Conservation (phyloP, 371 early-diverging fungal genomes). For the Globomyces sp. region DNA sequence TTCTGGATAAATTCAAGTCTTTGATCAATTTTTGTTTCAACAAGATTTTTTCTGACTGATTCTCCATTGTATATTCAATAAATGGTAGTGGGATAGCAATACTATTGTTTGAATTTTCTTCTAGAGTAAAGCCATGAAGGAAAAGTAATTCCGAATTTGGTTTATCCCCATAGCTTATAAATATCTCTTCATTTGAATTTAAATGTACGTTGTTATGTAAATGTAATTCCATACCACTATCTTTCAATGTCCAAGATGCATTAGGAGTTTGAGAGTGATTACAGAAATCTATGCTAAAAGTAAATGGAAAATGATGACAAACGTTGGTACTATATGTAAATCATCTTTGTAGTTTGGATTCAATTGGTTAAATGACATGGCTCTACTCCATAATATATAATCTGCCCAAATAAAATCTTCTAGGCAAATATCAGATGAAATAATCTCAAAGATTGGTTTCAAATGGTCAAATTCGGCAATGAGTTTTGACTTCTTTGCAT, state of each 20-base stretch:
- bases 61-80: background rate
- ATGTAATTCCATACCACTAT: background rate
- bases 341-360: background rate
- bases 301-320: background rate
- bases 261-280: constrained; percentile 51
- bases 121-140: constrained; percentile 6
- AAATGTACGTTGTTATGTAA: background rate
- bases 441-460: background rate
- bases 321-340: background rate
- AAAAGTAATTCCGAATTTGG: constrained; percentile 11
- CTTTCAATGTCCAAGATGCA: constrained; percentile 50
- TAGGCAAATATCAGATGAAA: background rate
- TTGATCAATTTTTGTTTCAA: no score
- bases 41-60: background rate
- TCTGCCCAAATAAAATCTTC: background rate
- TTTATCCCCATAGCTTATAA: constrained; percentile 12
- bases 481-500: background rate
- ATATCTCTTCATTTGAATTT: constrained; percentile 5
- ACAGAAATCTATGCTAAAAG: constrained; percentile 59
- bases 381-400: background rate
- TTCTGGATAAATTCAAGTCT: no score
- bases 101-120: background rate
- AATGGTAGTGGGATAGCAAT: background rate
- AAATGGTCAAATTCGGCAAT: background rate
- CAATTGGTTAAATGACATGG: background rate